Base-by-base conservation (phyloP, 495 filamentous ascomycete species). In the Letharia lupina region DNA sequence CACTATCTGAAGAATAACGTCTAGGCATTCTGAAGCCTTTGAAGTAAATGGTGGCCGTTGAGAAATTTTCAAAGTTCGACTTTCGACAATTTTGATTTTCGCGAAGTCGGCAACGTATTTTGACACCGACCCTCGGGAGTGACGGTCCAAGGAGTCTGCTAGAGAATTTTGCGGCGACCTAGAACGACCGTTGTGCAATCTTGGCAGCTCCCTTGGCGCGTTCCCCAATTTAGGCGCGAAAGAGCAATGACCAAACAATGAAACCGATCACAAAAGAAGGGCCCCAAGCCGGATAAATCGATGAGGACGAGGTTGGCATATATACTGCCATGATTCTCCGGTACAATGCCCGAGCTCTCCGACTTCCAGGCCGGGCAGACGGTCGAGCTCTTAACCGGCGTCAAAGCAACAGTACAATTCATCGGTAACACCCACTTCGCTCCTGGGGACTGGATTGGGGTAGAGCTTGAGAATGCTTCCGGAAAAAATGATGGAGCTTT, bases 401-500 rank as follows among this genome's bases (percentile, higher is more conserved):
- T 87, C 68, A 81, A 81, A 63, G 94, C 81, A 70, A 86, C 82
- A 66, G 82, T 98, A 56, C 89, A 90, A 70, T 98, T 87, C 75
- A 76, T 91, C 67, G 94, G 94, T 68, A 79, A 81, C 56, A 90
- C 93, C 37, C 77, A 83, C 66, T 96, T 98, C 75, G 85, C 90
- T 42, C 73, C 75, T 5, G 95, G 92, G 63, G 87, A 90, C 39
- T 98, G 93, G 91, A 79, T 96, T 61, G 94, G 94, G 61, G 82
- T 98, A 57, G 93, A 96, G 81, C 83, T 98, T 66, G 86, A 90
- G 50, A 88, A 89, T 45, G 78, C 84, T n/a, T 82, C 80, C 15
- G 94, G 94, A 15, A 98, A 98, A 78, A 98, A 98, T 71, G 91
- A 98, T 81, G 94, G 94, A 69, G 85, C 88, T 40, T 89, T 98